These are phyloP conservation scores for Calendula officinalis DNA, from an alignment of 129 eudicot species.

Conservation along the genomic window DNA sequence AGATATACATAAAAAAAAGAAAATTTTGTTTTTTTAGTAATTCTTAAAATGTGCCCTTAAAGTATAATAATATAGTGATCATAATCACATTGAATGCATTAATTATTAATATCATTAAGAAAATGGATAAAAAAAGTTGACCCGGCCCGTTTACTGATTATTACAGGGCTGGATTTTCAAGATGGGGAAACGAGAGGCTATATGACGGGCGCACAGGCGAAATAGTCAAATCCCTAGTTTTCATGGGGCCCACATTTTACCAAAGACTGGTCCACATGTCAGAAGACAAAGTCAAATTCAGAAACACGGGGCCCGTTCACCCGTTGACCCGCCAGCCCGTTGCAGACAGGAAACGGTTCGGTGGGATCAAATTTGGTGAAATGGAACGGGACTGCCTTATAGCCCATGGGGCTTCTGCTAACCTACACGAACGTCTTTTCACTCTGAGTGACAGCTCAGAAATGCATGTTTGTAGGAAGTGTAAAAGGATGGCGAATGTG, in stretches of 20 bases:
- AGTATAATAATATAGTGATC: too few species aligned
- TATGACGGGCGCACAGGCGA: slow-evolving; percentile 82
- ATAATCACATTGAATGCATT: too few species aligned
- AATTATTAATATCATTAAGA: too few species aligned
- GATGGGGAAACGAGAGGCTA: slow-evolving; percentile 82
- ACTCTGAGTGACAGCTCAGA: slow-evolving; percentile 77
- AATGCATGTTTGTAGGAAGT: slow-evolving; percentile 72
- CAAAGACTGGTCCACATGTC: slow-evolving; percentile 89
- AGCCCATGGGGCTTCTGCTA: slow-evolving; percentile 86
- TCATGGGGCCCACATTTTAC: slow-evolving; percentile 90
- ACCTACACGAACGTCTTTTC: slow-evolving; percentile 83
- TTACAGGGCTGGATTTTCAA: slow-evolving; percentile 63
- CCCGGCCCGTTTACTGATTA: too few species aligned
- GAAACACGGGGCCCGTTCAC: slow-evolving; percentile 86
- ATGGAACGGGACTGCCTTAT: slow-evolving; percentile 87
- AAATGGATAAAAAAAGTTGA: too few species aligned
- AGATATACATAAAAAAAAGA: too few species aligned
- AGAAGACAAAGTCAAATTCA: slow-evolving; percentile 83
- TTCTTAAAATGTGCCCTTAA: too few species aligned
- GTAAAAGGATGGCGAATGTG: slow-evolving; percentile 72
- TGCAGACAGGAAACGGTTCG: slow-evolving; percentile 85
- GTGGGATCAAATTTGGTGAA: slow-evolving; percentile 83
- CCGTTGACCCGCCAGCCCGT: slow-evolving; percentile 97
- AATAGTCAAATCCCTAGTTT: slow-evolving; percentile 57
- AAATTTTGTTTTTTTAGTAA: too few species aligned